Evolutionary conservation across 495 filamentous ascomycete species (phyloP), one percentile per base, ranked within the genome.

Genomic region (Penicillium silybi): DNA sequence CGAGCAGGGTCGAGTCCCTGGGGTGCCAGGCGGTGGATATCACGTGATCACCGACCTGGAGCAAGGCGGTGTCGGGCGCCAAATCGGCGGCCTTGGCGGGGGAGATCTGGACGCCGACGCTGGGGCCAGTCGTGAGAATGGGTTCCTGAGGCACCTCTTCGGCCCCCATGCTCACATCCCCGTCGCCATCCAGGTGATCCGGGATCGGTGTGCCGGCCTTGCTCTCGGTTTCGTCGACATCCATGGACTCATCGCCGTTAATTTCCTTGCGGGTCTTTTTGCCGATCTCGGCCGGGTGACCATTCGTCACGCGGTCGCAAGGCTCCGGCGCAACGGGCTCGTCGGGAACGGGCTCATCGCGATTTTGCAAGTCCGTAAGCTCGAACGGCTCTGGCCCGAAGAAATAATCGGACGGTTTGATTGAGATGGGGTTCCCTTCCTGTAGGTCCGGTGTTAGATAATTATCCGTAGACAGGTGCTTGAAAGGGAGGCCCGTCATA

Each of bases 11-110:
- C 53, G 89, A 79, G 75, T 92, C 84, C 52, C 68, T 71, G 44
- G 89, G 89, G 61, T 87, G 88, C 87, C 88, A 95, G 67, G 84
- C 74, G 70, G 83, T 81, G 46, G 81, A 80, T 56, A 88, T 79
- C 75, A 92, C 73, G 61, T 85, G 76, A 62, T 81, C 79, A 47
- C 83, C 80, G 51, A 85, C 72, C 54, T 77, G 61, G 46, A 91
- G 71, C 53, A 88, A 80, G 53, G 76, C 79, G 52, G 87, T 89
- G 64, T 84, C 74, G 48, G 79, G 75, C 45, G 78, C 77, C 53
- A 92, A 78, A 63, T 90, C 87, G 57, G 85, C 78, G 32, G 70
- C 66, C 65, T 76, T 76, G 73, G 74, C 69, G 66, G 74, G 69
- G 52, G 65, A 64, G 62, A 71, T 73, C 71, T 90, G 87, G 43